Percentiles rank a stretch among this genome's conserved stretches.
Conservation (phyloP, 257 asterid genomes). For the Coffea canephora region DNA sequence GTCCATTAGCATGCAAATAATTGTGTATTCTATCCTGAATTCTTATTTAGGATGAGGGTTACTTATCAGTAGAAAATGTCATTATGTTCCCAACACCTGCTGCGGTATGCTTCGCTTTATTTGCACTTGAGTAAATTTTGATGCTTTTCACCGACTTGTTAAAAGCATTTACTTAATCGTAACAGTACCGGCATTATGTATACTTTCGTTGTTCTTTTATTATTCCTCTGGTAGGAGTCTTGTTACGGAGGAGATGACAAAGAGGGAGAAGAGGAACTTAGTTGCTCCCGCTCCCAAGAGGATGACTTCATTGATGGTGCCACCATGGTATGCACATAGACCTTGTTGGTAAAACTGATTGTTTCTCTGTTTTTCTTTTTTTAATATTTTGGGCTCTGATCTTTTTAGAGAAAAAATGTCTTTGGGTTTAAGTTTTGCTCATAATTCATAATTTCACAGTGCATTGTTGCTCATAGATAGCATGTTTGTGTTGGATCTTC, state of each 20-base stretch:
- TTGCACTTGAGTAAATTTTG: slow-evolving; percentile 3
- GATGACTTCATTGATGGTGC: slow-evolving; percentile 51
- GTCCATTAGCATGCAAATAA: slow-evolving; percentile 6
- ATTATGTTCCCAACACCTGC: slow-evolving; percentile 35
- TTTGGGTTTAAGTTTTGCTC: not conserved
- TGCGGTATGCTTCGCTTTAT: slow-evolving; percentile 34
- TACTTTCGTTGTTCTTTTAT: not conserved
- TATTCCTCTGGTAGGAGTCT: slow-evolving; percentile 31
- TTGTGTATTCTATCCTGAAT: not conserved
- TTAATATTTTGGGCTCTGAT: not conserved
- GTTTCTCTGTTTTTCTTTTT: not conserved
- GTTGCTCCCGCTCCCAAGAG: slow-evolving; percentile 35
- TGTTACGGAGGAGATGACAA: slow-evolving; percentile 15
- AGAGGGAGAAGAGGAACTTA: slow-evolving; percentile 38
- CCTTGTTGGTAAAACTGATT: not conserved
- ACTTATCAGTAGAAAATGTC: slow-evolving; percentile 58
- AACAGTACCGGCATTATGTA: not conserved
- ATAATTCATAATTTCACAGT: not conserved
- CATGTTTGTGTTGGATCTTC: not conserved
- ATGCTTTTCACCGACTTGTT: not conserved
- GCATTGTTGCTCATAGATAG: not conserved
- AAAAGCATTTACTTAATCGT: too few relatives aligned
- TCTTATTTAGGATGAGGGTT: slow-evolving; percentile 53
- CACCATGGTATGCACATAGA: slow-evolving; percentile 36
- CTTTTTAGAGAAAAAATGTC: not conserved